Evolutionary conservation across 192 early-diverging fungal species (phyloP), one percentile per base, ranked within the genome.

Genomic region (Endogone sp.): DNA sequence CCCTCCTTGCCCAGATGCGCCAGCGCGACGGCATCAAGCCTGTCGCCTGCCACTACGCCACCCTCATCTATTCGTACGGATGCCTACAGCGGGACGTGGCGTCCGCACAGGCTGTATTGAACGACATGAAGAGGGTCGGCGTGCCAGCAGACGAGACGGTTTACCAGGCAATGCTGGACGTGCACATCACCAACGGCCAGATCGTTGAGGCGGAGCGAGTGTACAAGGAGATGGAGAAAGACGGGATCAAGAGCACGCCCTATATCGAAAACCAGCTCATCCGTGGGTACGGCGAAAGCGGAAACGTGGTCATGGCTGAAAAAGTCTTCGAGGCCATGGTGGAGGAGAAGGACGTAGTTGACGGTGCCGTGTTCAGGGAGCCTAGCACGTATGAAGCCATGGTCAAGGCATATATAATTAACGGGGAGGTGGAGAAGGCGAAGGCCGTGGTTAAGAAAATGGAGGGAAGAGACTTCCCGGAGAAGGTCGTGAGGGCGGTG

Each of bases 241-340:
- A 80, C 10, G 72, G 76, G 20, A 63, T 74, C 26, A 75, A 74
- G 11, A 78, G 75, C 11, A 83, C 76, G 23, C 71, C 85, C 1
- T 84, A 85, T 64, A 87, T 87, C 30, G 84, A 87, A 64, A 87
- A 87, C 65, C 69, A 81, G 3, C 71, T 87, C 71, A 87, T 87
- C 59, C 79, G 81, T 24, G 84, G 86, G 1, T 87, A 79, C 69
- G 86, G 86, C 6, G 64, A 74, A 32, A 69, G 70, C 4, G 67
- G 77, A 1, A 62, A 64, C 16, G 10, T 60, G 6, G 59, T 28
- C 10, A 72, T 75, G 3, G 84, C 86, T 9, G 75, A 81, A 31
- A 31, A 29, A 2, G 63, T 87, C 3, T 87, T 87, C 56, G 66
- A 82, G 13, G 58, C 60, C 8, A 87, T 87, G 86, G 44, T 60